Evolutionary conservation across 768 basidiomycete genomes (phyloP).

Genomic region (Boletus barrowsii): DNA sequence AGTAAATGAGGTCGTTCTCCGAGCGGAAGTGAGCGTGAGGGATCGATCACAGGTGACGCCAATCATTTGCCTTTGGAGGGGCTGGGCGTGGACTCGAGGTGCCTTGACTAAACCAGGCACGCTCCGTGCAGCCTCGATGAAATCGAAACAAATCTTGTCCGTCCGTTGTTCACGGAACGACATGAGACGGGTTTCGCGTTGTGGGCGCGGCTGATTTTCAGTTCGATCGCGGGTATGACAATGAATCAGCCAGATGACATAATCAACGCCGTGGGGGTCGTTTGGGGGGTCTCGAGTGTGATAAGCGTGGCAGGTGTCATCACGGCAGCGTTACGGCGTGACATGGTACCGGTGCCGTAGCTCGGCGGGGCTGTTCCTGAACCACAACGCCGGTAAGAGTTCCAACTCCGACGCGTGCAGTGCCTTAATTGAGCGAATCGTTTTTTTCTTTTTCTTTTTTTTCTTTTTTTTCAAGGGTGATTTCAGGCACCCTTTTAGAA

Average conservation of each 20-base stretch:
- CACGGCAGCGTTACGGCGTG: conserved; percentile 20
- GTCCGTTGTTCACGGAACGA: too few species aligned
- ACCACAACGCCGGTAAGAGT: conserved; percentile 19
- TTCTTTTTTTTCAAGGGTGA: conserved; percentile 4
- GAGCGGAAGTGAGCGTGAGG: too few species aligned
- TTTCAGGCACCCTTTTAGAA: conserved; percentile 36
- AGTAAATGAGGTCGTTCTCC: neutral
- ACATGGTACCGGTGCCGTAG: conserved; percentile 34
- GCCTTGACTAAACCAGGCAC: too few species aligned
- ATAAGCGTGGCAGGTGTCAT: conserved; percentile 17
- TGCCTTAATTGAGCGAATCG: conserved; percentile 35
- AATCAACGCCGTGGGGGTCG: conserved; percentile 12
- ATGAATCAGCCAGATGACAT: neutral
- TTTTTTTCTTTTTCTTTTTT: conserved; percentile 12
- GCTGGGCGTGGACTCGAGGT: too few species aligned
- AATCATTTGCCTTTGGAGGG: conserved; percentile 19
- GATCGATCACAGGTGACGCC: conserved; percentile 3
- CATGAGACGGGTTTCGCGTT: too few species aligned
- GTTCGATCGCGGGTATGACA: neutral
- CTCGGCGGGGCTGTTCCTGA: conserved; percentile 35
- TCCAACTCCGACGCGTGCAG: conserved; percentile 33
- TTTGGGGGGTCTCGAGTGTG: conserved; percentile 21
- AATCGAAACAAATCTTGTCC: too few species aligned
- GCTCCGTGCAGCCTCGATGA: too few species aligned
- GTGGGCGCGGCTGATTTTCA: too few species aligned